These are phyloP conservation scores for Pseudomassariella vexata DNA, from an alignment of 2,329 filamentous ascomycete genomes.

Conservation along the genomic window DNA sequence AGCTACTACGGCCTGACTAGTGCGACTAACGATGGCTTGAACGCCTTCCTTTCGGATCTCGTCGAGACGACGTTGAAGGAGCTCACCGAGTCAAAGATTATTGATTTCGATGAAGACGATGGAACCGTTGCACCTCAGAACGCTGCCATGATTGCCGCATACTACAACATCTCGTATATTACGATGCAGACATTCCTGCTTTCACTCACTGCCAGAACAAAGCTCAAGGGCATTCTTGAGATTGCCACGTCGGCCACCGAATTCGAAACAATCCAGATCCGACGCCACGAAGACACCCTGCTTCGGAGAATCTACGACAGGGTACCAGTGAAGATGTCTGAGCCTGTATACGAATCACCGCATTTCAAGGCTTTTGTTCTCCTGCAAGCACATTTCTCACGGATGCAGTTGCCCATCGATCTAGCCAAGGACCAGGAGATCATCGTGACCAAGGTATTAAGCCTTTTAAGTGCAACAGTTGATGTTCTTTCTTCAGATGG, in stretches of 20 bases:
- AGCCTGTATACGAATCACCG: conserved; percentile 82
- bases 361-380: conserved; percentile 99
- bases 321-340: conserved; percentile 89
- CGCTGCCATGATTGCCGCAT: conserved; percentile 94
- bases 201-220: conserved; percentile 81
- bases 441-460: conserved; percentile 77
- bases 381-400: conserved; percentile 92
- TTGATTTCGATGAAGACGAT: conserved; percentile 92
- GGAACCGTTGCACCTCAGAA: conserved; percentile 86
- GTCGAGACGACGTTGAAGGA: conserved; percentile 92
- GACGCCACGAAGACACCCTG: conserved; percentile 83
- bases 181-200: conserved; percentile 98
- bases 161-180: conserved; percentile 99
- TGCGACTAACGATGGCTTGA: conserved; percentile 87
- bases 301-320: conserved; percentile 91
- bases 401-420: conserved; percentile 94
- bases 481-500: conserved; percentile 95
- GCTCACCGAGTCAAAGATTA: conserved; percentile 85
- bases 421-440: conserved; percentile 92
- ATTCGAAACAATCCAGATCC: conserved; percentile 91
- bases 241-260: conserved; percentile 96
- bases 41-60: conserved; percentile 86
- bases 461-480: conserved; percentile 83
- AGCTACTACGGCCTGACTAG: conserved; percentile 91
- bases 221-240: conserved; percentile 94